A percentile compares a stretch with the other conserved stretches of the same genome.
Evolutionary conservation across 805 yeast genomes (phyloP).

Genomic region (Yamadazyma sp.): DNA sequence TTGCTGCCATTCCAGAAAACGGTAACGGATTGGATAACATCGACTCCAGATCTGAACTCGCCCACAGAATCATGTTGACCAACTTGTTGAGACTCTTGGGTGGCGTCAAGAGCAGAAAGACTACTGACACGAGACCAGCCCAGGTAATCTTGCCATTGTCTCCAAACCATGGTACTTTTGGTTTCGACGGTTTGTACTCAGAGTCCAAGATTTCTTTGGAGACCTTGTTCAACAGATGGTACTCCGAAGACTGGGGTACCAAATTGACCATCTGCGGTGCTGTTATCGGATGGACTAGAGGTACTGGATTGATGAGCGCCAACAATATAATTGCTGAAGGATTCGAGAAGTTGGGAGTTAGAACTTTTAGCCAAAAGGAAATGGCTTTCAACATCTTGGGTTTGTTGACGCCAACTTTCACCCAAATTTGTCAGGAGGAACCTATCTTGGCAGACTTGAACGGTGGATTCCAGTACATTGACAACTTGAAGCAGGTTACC

Average conservation of each 20-base stretch:
- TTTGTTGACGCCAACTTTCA: constrained; percentile 82
- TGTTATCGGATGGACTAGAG: constrained; percentile 99
- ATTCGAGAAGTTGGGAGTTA: constrained; percentile 90
- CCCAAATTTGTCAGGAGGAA: constrained; percentile 82
- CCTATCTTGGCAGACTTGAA: constrained; percentile 98
- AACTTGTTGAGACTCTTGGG: constrained; percentile 92
- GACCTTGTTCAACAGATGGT: constrained; percentile 98
- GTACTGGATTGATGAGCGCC: constrained; percentile 98
- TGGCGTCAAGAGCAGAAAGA: constrained; percentile 80
- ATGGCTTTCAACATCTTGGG: constrained; percentile 99
- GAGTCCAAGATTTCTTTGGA: constrained; percentile 95
- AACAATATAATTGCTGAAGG: constrained; percentile 98
- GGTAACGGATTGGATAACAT: constrained; percentile 93
- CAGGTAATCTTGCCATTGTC: constrained; percentile 95
- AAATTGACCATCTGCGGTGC: constrained; percentile 98
- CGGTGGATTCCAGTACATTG: constrained; percentile 96
- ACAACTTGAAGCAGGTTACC: constrained; percentile 87
- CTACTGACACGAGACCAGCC: constrained; percentile 93
- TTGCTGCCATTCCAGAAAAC: constrained; percentile 98
- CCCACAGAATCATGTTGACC: constrained; percentile 98
- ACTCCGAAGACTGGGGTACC: constrained; percentile 93
- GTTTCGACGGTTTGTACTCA: constrained; percentile 96
- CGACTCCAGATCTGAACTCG: constrained; percentile 94
- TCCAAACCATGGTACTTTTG: constrained; percentile 99
- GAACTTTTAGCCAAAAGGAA: constrained; percentile 98